phyloP scores from a whole-genome alignment of 805 yeast species.

The Metschnikowia reukaufii region DNA sequence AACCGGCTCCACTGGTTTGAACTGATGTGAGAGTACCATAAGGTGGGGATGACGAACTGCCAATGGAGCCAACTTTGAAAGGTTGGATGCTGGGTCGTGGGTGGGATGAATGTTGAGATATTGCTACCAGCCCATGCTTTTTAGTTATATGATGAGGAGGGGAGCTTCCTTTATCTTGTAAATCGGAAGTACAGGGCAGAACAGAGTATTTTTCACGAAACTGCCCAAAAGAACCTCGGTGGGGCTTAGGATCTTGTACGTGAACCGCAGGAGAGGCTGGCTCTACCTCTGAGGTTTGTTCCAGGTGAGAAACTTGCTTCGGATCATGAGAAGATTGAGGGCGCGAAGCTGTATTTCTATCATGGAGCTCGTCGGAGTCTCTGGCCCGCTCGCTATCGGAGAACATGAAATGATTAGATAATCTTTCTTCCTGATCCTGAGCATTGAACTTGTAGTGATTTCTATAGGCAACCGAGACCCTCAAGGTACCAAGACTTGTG shows the following conservation, averaged over 20 bases:
- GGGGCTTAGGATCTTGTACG: slow-evolving; percentile 1
- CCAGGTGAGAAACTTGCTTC: not conserved
- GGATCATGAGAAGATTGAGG: not conserved
- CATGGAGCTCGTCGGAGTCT: slow-evolving; percentile 1
- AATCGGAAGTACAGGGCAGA: slow-evolving; percentile 21
- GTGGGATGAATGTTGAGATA: not conserved
- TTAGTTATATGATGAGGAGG: not conserved
- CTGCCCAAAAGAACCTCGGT: slow-evolving; percentile 15
- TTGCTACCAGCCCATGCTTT: slow-evolving; percentile 4
- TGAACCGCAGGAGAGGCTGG: slow-evolving; percentile 1
- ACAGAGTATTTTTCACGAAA: slow-evolving; percentile 16
- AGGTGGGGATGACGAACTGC: slow-evolving; percentile 42
- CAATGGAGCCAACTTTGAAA: slow-evolving; percentile 62
- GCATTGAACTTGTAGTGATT: slow-evolving; percentile 66
- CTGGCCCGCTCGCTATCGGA: slow-evolving; percentile 35
- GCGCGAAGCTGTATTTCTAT: not conserved
- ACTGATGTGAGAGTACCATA: slow-evolving; percentile 15
- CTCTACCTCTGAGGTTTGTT: not conserved
- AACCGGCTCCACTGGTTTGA: slow-evolving; percentile 14
- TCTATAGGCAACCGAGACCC: slow-evolving; percentile 78
- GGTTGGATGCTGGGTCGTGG: slow-evolving; percentile 48
- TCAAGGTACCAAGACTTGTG: slow-evolving; percentile 73
- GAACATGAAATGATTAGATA: slow-evolving; percentile 56
- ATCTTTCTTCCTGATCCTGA: slow-evolving; percentile 62
- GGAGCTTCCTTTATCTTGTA: slow-evolving; percentile 12